phyloP scores from a whole-genome alignment of 768 basidiomycete species.

The Mycena albidolilacea region DNA sequence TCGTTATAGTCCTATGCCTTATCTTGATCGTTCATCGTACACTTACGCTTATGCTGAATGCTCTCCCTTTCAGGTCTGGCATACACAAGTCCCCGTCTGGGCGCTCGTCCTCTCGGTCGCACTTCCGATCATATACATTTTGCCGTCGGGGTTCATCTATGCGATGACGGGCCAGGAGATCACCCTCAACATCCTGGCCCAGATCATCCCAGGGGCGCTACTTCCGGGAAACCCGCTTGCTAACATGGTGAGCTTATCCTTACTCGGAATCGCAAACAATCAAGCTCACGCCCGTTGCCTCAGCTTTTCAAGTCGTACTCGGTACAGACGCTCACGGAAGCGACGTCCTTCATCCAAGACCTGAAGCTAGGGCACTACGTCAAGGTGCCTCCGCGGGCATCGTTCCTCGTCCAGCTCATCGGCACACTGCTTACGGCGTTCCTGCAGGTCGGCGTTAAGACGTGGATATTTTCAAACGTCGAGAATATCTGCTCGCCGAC shows the following conservation, averaged over 20 bases:
- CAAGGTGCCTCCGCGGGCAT: conserved; percentile 93
- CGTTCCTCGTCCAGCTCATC: conserved; percentile 84
- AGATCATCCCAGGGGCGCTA: conserved; percentile 92
- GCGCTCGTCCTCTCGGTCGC: conserved; percentile 77
- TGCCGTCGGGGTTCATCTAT: conserved; percentile 93
- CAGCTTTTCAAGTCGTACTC: conserved; percentile 89
- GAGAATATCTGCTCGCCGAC: conserved; percentile 74
- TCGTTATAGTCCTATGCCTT: too few relatives aligned
- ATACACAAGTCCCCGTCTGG: conserved; percentile 92
- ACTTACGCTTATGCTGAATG: neutral
- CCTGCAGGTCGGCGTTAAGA: conserved; percentile 85
- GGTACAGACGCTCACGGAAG: conserved; percentile 85
- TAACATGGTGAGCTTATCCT: conserved; percentile 73
- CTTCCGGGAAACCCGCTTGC: conserved; percentile 90
- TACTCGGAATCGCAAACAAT: conserved; percentile 18
- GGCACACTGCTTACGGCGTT: conserved; percentile 82
- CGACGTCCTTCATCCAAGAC: conserved; percentile 87
- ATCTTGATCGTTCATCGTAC: too few relatives aligned
- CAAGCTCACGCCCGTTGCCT: too few relatives aligned
- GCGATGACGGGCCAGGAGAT: conserved; percentile 94
- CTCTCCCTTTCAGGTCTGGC: conserved; percentile 71
- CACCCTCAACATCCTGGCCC: conserved; percentile 88
- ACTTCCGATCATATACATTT: conserved; percentile 84
- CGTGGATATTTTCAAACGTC: conserved; percentile 87
- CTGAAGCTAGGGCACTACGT: conserved; percentile 95